phyloP scores from a whole-genome alignment of 768 basidiomycete species.

The Agaricus blazei region DNA sequence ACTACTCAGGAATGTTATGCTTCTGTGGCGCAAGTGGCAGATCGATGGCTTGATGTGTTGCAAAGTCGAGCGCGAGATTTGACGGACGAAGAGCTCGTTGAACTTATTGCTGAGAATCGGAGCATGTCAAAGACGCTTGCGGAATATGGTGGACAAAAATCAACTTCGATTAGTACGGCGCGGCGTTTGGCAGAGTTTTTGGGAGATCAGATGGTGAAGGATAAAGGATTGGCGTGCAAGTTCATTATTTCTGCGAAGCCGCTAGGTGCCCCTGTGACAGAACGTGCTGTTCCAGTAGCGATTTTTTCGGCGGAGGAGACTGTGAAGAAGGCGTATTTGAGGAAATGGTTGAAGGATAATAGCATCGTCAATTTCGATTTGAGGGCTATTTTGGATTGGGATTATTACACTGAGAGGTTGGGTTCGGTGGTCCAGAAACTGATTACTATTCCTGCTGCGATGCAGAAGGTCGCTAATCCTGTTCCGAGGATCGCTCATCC shows the following conservation, averaged over 20 bases:
- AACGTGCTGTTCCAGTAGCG: conserved; percentile 93
- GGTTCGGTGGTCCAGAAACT: conserved; percentile 98
- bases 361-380: conserved; percentile 83
- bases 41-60: conserved; percentile 97
- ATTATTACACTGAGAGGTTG: conserved; percentile 95
- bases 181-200: conserved; percentile 93
- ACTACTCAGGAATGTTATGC: conserved; percentile 96
- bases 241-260: conserved; percentile 98
- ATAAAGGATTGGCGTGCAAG: conserved; percentile 97
- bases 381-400: conserved; percentile 94
- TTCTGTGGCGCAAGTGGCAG: conserved; percentile 87
- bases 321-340: conserved; percentile 84
- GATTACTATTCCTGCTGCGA: conserved; percentile 97
- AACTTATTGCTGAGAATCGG: conserved; percentile 96
- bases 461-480: conserved; percentile 96
- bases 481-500: conserved; percentile 95
- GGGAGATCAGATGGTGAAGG: conserved; percentile 98
- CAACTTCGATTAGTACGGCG: conserved; percentile 96
- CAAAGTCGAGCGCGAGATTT: conserved; percentile 83
- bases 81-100: conserved; percentile 88
- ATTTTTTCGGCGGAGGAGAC: conserved; percentile 96
- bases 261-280: conserved; percentile 90
- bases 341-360: conserved; percentile 96
- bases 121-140: conserved; percentile 97
- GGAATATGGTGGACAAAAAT: conserved; percentile 95